These are phyloP conservation scores for Hibiscus tridactylites DNA, from an alignment of 345 rosid genomes.

Conservation along the genomic window DNA sequence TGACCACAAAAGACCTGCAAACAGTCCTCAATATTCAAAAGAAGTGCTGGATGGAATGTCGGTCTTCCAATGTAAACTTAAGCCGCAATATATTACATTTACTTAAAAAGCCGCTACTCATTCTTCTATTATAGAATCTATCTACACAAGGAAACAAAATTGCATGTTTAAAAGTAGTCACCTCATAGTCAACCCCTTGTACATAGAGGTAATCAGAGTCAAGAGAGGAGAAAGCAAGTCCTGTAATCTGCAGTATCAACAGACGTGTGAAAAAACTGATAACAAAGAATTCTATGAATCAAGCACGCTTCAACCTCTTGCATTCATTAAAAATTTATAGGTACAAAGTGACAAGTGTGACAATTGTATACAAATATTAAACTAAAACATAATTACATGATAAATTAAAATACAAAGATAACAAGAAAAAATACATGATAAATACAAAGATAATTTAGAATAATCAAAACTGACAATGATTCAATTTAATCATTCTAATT, in stretches of 20 bases:
- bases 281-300: too few relatives aligned
- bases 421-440: too few relatives aligned
- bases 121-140: neutral
- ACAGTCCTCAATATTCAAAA: neutral
- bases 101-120: neutral
- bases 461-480: too few relatives aligned
- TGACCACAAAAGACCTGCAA: constrained; percentile 57
- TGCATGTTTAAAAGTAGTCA: constrained; percentile 17
- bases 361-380: too few relatives aligned
- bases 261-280: neutral
- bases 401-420: too few relatives aligned
- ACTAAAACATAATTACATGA: too few relatives aligned
- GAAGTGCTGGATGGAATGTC: neutral
- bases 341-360: too few relatives aligned
- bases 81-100: neutral
- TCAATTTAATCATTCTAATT: too few relatives aligned
- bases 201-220: constrained; percentile 43
- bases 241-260: constrained; percentile 43
- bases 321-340: too few relatives aligned
- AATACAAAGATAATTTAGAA: too few relatives aligned
- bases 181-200: constrained; percentile 73
- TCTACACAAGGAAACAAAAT: neutral
- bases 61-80: constrained; percentile 1
- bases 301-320: too few relatives aligned
- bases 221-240: constrained; percentile 59